These are phyloP conservation scores for Furcasterigmium sp. DNA, from an alignment of 2,329 filamentous ascomycete genomes.

Conservation along the genomic window DNA sequence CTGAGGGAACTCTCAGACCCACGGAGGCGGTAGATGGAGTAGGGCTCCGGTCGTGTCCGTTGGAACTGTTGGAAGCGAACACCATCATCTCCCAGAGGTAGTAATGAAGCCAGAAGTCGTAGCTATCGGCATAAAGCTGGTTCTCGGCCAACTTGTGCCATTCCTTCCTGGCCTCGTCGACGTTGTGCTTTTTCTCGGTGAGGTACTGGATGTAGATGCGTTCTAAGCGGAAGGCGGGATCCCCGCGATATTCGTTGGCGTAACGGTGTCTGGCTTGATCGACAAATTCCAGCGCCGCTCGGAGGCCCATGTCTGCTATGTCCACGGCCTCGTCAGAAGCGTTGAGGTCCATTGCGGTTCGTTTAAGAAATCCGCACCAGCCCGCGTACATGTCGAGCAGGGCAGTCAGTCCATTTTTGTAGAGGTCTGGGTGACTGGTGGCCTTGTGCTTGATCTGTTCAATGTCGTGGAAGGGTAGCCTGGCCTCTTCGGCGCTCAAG, in stretches of 20 bases:
- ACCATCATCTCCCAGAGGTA: conserved; percentile 86
- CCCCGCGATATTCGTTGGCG: conserved; percentile 72
- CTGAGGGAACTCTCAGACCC: conserved; percentile 57
- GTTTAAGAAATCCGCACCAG: conserved; percentile 91
- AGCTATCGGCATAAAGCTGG: conserved; percentile 66
- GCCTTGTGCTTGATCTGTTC: conserved; percentile 89
- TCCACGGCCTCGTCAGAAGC: conserved; percentile 79
- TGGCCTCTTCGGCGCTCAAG: conserved; percentile 74
- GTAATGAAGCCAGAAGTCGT: conserved; percentile 91
- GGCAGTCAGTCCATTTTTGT: conserved; percentile 80
- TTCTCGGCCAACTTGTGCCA: conserved; percentile 67
- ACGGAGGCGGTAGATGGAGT: conserved; percentile 40
- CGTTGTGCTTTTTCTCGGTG: conserved; percentile 74
- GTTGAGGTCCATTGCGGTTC: conserved; percentile 70
- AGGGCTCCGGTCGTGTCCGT: conserved; percentile 46
- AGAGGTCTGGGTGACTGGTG: conserved; percentile 78
- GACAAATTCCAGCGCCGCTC: conserved; percentile 80
- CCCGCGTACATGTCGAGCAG: conserved; percentile 87
- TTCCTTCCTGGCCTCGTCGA: conserved; percentile 69
- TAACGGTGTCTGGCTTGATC: conserved; percentile 72
- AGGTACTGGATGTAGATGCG: conserved; percentile 89
- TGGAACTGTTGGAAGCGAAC: conserved; percentile 43
- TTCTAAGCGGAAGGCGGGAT: conserved; percentile 83
- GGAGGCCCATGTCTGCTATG: conserved; percentile 83
- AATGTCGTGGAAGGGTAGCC: conserved; percentile 71